Conservation (phyloP, 2,329 filamentous ascomycete genomes). For the Xylariaceae sp. region DNA sequence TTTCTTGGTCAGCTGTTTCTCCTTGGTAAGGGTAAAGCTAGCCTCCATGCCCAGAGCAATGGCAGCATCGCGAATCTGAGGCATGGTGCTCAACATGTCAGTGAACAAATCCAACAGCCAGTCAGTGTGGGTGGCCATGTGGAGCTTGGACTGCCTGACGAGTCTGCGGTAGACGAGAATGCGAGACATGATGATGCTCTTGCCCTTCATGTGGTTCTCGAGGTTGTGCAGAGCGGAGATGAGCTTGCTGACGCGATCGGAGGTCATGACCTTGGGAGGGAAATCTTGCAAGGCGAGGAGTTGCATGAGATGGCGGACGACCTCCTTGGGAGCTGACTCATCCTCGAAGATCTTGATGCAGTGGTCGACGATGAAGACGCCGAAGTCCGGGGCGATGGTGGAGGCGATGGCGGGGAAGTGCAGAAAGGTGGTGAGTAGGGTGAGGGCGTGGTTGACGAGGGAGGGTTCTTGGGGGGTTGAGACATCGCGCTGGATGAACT, state of each 20-base stretch:
- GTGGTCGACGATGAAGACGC: slow-evolving; percentile 74
- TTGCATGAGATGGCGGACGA: slow-evolving; percentile 75
- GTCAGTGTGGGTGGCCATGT: slow-evolving; percentile 67
- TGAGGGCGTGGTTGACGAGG: slow-evolving; percentile 73
- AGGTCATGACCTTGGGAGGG: slow-evolving; percentile 66
- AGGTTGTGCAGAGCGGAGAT: slow-evolving; percentile 68
- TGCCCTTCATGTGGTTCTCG: slow-evolving; percentile 70
- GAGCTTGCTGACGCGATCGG: slow-evolving; percentile 65
- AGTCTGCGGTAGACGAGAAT: slow-evolving; percentile 76
- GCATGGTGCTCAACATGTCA: slow-evolving; percentile 73
- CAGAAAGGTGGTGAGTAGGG: slow-evolving; percentile 72
- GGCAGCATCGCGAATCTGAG: slow-evolving; percentile 71
- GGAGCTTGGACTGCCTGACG: slow-evolving; percentile 62
- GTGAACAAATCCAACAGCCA: slow-evolving; percentile 83
- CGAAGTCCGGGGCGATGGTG: slow-evolving; percentile 73
- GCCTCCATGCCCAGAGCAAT: slow-evolving; percentile 71
- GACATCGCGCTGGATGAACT: slow-evolving; percentile 82
- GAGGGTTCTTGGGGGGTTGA: slow-evolving; percentile 60
- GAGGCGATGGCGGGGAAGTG: slow-evolving; percentile 68
- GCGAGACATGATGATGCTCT: slow-evolving; percentile 73
- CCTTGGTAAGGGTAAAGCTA: slow-evolving; percentile 64
- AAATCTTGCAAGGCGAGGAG: slow-evolving; percentile 80
- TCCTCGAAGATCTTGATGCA: slow-evolving; percentile 72
- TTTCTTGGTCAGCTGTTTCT: slow-evolving; percentile 62
- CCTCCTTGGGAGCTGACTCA: slow-evolving; percentile 64